Percentiles rank a stretch among this genome's conserved stretches.
Evolutionary conservation across 176 grass and related monocot genomes (phyloP).

Genomic region (Musa troglodytarum): DNA sequence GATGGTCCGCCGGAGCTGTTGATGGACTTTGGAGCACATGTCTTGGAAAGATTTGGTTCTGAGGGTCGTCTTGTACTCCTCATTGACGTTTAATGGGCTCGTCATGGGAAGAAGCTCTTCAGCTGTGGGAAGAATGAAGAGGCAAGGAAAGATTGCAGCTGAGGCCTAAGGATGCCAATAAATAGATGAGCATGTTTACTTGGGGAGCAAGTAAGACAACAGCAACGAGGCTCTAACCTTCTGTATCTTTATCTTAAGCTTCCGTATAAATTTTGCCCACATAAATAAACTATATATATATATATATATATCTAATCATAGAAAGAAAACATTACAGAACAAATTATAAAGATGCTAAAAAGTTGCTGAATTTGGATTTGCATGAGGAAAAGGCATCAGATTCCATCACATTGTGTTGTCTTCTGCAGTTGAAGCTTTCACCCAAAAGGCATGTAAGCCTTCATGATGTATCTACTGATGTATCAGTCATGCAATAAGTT

Average conservation of each 20-base stretch:
- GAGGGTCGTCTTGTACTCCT: constrained; percentile 70
- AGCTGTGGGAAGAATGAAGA: neutral
- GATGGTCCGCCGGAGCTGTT: constrained; percentile 1
- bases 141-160: neutral
- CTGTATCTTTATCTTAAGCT: neutral
- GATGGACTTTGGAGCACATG: constrained; percentile 69
- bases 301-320: too few relatives aligned
- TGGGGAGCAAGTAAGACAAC: neutral
- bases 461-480: too few relatives aligned
- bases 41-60: constrained; percentile 68
- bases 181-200: neutral
- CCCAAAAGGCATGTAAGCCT: too few relatives aligned
- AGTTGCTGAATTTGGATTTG: neutral
- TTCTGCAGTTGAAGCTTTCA: too few relatives aligned
- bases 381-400: neutral
- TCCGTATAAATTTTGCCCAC: too few relatives aligned
- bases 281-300: too few relatives aligned
- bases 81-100: constrained; percentile 33
- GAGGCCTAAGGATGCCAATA: neutral
- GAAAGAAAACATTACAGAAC: too few relatives aligned
- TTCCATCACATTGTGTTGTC: neutral
- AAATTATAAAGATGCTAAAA: neutral
- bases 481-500: neutral
- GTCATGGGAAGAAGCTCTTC: neutral
- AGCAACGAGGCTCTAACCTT: neutral